A percentile compares a stretch with the other conserved stretches of the same genome.
These are phyloP conservation scores for Balansia obtecta DNA, from an alignment of 2,329 filamentous ascomycete species.

Conservation along the genomic window DNA sequence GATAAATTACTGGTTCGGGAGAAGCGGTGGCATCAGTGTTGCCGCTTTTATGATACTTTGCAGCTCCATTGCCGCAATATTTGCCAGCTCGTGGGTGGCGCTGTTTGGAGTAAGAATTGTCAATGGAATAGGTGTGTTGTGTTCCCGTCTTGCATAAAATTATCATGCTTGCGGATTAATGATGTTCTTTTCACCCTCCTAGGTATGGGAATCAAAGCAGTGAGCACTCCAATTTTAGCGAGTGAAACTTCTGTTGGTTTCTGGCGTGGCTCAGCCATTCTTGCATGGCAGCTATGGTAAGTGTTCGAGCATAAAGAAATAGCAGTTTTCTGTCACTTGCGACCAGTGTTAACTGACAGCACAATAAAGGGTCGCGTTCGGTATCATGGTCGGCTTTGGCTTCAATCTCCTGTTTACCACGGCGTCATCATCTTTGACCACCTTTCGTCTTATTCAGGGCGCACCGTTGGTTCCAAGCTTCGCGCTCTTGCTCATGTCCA, in stretches of 20 bases:
- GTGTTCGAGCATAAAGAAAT: background rate
- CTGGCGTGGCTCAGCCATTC: conserved; percentile 34
- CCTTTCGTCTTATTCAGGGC: conserved; percentile 23
- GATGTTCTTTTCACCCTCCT: background rate
- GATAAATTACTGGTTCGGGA: conserved; percentile 27
- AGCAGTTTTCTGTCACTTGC: no score
- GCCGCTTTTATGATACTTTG: conserved; percentile 26
- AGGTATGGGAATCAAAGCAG: conserved; percentile 37
- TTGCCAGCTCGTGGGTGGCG: conserved; percentile 19
- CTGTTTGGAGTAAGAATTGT: conserved; percentile 23
- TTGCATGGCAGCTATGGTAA: conserved; percentile 34
- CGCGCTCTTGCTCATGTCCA: conserved; percentile 18
- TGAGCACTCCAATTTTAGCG: conserved; percentile 33
- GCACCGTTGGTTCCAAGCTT: conserved; percentile 26
- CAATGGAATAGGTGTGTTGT: conserved; percentile 25
- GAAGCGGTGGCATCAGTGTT: conserved; percentile 26
- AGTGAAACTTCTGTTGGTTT: conserved; percentile 33
- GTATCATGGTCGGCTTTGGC: conserved; percentile 22
- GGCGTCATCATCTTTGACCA: conserved; percentile 7
- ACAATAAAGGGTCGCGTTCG: conserved; percentile 18
- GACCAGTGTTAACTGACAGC: background rate
- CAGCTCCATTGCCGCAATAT: conserved; percentile 26
- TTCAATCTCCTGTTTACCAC: conserved; percentile 26
- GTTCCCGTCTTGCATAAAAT: background rate
- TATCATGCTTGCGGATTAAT: no score